phyloP scores from a whole-genome alignment of 306 rosid species.

The Quercus parvula region DNA sequence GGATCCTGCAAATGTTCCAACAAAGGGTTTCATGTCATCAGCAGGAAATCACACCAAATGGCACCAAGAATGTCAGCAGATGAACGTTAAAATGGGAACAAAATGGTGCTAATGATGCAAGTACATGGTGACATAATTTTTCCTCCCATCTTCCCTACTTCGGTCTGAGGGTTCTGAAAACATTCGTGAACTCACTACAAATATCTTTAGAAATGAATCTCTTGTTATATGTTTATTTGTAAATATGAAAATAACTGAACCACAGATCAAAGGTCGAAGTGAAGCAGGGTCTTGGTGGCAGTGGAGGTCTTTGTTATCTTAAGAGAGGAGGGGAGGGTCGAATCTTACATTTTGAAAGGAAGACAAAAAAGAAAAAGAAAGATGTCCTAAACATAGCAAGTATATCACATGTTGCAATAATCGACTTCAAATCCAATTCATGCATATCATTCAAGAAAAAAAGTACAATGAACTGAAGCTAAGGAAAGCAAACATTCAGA shows the following conservation, averaged over 20 bases:
- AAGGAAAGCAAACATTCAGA: not conserved
- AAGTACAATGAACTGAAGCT: not conserved
- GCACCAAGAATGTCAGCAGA: not conserved
- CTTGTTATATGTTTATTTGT: not conserved
- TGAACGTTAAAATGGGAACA: not conserved
- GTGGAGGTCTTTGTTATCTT: not conserved
- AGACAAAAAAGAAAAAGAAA: not conserved
- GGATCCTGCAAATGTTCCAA: slow-evolving; percentile 52
- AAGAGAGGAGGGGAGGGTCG: not conserved
- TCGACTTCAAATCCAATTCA: not conserved
- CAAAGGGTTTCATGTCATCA: slow-evolving; percentile 29
- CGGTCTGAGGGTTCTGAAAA: not conserved
- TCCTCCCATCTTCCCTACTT: too few relatives aligned
- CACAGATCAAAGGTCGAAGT: not conserved
- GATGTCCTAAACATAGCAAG: not conserved
- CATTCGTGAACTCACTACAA: not conserved
- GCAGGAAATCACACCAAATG: slow-evolving; percentile 5
- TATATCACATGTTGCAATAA: not conserved
- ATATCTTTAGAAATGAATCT: not conserved
- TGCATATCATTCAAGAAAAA: not conserved
- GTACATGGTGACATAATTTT: not conserved
- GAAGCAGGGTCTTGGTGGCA: not conserved
- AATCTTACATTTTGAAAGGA: not conserved
- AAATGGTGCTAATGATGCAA: not conserved
- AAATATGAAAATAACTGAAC: not conserved